Evolutionary conservation across 2,329 filamentous ascomycete species (phyloP).

Genomic region (Cadophora sp.): DNA sequence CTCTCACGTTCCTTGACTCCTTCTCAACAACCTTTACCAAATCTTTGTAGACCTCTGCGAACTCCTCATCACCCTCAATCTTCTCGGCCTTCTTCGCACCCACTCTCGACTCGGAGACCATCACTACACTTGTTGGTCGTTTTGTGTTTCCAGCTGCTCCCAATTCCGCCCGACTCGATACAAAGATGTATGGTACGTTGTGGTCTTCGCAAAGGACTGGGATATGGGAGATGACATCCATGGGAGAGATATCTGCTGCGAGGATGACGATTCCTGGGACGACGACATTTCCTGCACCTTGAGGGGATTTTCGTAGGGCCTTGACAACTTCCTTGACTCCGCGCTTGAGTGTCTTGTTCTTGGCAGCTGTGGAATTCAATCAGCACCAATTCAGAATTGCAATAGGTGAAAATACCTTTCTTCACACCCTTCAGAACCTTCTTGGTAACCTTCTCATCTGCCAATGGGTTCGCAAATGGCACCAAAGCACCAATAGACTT

Average conservation of each 20-base stretch:
- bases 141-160: conserved; percentile 94
- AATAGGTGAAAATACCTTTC: conserved; percentile 53
- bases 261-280: conserved; percentile 83
- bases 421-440: conserved; percentile 70
- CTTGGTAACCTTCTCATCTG: conserved; percentile 76
- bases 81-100: conserved; percentile 49
- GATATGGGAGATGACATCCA: conserved; percentile 98
- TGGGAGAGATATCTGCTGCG: conserved; percentile 95
- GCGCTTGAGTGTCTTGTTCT: conserved; percentile 93
- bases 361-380: conserved; percentile 71
- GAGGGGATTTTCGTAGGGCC: conserved; percentile 89
- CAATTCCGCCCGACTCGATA: conserved; percentile 89
- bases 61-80: conserved; percentile 62
- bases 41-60: conserved; percentile 68
- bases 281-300: conserved; percentile 68
- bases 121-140: conserved; percentile 94
- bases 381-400: conserved; percentile 22
- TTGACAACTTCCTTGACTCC: conserved; percentile 99
- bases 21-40: conserved; percentile 71
- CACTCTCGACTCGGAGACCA: conserved; percentile 71
- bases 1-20: conserved; percentile 60
- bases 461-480: conserved; percentile 82
- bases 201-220: conserved; percentile 98
- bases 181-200: conserved; percentile 95
- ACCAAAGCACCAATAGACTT: conserved; percentile 69